These are phyloP conservation scores for Sequoiadendron giganteum DNA, from an alignment of 75 land plant genomes.

Conservation along the genomic window DNA sequence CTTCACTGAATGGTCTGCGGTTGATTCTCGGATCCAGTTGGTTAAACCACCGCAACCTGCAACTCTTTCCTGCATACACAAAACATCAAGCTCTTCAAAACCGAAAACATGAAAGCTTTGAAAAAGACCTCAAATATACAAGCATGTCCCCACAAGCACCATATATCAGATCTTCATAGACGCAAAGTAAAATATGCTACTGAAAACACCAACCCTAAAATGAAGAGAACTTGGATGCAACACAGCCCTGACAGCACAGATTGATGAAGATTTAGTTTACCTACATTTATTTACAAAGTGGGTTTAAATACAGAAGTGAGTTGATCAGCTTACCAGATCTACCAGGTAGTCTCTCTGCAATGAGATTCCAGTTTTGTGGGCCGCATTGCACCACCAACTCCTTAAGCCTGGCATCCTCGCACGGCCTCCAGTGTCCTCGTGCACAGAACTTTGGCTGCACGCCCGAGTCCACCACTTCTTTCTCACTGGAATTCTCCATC, in stretches of 20 bases:
- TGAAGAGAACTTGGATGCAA: neutral
- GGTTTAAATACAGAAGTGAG: neutral
- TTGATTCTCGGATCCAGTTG: conserved; percentile 74
- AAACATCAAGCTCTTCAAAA: neutral
- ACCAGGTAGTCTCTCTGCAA: conserved; percentile 69
- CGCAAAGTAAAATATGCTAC: neutral
- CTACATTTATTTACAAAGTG: neutral
- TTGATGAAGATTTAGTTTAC: neutral
- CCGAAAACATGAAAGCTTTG: neutral
- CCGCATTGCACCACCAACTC: conserved; percentile 62
- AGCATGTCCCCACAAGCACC: neutral
- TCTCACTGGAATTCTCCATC: conserved; percentile 15
- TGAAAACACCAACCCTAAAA: too few species aligned
- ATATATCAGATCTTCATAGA: neutral
- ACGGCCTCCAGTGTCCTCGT: conserved; percentile 68
- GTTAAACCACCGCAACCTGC: conserved; percentile 66
- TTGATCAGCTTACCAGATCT: conserved; percentile 53
- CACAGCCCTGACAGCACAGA: neutral
- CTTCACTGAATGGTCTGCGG: conserved; percentile 57
- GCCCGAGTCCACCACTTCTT: conserved; percentile 16
- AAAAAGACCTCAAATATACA: too few species aligned
- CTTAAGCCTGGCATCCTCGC: conserved; percentile 60
- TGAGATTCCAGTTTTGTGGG: conserved; percentile 78
- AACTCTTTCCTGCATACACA: conserved; percentile 36
- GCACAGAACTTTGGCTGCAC: conserved; percentile 56